These are phyloP conservation scores for Xylaria polymorpha DNA, from an alignment of 2,329 filamentous ascomycete genomes.

Conservation along the genomic window DNA sequence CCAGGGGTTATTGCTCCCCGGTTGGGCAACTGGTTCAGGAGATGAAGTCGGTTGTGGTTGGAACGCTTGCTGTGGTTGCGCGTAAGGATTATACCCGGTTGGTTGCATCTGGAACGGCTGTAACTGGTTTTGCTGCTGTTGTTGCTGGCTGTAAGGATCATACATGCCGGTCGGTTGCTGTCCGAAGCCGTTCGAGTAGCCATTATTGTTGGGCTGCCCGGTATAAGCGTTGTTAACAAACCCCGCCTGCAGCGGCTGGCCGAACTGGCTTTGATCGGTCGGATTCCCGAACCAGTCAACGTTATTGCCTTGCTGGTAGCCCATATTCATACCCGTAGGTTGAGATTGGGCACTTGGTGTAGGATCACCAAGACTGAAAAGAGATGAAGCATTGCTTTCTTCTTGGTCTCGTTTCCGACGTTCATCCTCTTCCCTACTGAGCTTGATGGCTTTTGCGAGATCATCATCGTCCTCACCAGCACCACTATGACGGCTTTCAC, in stretches of 20 bases:
- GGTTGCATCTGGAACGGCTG: constrained; percentile 61
- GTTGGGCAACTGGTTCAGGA: constrained; percentile 72
- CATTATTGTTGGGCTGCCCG: constrained; percentile 70
- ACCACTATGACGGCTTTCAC: constrained; percentile 69
- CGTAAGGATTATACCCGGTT: constrained; percentile 67
- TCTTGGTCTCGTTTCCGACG: constrained; percentile 87
- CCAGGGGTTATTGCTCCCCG: constrained; percentile 96
- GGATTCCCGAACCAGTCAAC: constrained; percentile 99
- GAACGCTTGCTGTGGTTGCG: constrained; percentile 58
- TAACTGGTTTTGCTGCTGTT: constrained; percentile 51
- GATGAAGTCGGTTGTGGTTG: constrained; percentile 55
- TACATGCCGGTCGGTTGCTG: constrained; percentile 74
- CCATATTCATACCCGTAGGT: constrained; percentile 92
- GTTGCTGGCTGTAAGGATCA: constrained; percentile 74
- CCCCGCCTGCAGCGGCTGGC: constrained; percentile 86
- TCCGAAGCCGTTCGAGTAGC: constrained; percentile 75
- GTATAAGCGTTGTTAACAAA: constrained; percentile 66
- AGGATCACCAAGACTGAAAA: constrained; percentile 84
- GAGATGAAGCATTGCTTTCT: constrained; percentile 81
- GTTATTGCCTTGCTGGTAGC: constrained; percentile 94
- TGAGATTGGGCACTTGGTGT: constrained; percentile 71
- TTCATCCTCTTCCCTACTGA: constrained; percentile 96
- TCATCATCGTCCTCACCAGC: constrained; percentile 83
- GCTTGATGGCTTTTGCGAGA: constrained; percentile 90
- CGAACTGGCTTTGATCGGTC: constrained; percentile 78